Evolutionary conservation across 2,329 filamentous ascomycete species (phyloP), one percentile per base, ranked within the genome.

Genomic region (Cercospora zeina): DNA sequence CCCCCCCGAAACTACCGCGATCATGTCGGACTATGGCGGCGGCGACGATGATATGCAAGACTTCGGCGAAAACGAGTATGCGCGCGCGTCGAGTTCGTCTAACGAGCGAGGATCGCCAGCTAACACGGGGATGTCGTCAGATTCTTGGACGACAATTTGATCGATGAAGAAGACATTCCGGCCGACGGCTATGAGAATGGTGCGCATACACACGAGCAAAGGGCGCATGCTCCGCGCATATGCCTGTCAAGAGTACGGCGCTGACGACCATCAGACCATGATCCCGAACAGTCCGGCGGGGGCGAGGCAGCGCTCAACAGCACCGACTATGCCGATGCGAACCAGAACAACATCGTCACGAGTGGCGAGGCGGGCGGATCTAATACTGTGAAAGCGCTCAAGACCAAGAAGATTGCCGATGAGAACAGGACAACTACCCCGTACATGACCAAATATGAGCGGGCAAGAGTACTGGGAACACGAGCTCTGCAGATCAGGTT

Each of bases 391-490:
- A 78, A 83, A 68, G 80, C 81, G 68, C 73, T 84, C 65, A 82
- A 83, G 73, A 81, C 93, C 79, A 97, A 96, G 85, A 96, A 91
- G 80, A 93, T 99, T 54, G 85, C 92, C 61, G 90, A 91, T 69
- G 90, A 93, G 68, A 86, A 96, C 78, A 87, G 95, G 71, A 89
- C 86, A 24, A 99, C 95, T 8, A 99, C 95, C 30, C 95, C 93
- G 2, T 99, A 97, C 80, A 96, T 99, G 93, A 99, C 95, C 69
- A 99, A 99, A 81, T 99, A 99, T 79, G 95, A 99, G 83, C 86
- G 88, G 71, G 95, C 95, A 66, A 87, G 95, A 74, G 93, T 99
- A 63, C 80, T 99, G 67, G 95, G 95, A 53, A 97, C 95, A 42
- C 85, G 95, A 69, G 95, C 95, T 42, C 78, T 97, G 74, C 95